Evolutionary conservation across 164 flowering plant genomes (phyloP).

Genomic region (Vitis rupestris): DNA sequence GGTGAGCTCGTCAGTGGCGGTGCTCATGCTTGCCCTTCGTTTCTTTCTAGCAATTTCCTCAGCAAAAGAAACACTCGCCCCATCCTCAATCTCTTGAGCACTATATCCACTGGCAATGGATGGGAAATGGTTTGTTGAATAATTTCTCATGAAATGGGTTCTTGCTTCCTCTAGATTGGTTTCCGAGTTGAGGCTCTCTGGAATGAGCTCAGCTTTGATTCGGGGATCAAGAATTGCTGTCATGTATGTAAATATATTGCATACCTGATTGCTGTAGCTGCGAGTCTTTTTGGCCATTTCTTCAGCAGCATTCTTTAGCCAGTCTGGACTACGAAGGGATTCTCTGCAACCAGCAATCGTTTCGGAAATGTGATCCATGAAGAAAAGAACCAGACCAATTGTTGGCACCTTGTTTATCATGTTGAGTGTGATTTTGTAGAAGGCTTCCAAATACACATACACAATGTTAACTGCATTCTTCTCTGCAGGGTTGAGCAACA

Average conservation of each 20-base stretch:
- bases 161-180: slow-evolving; percentile 75
- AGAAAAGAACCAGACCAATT: slow-evolving; percentile 80
- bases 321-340: slow-evolving; percentile 67
- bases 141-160: slow-evolving; percentile 69
- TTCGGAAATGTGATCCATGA: slow-evolving; percentile 93
- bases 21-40: slow-evolving; percentile 68
- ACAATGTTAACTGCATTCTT: slow-evolving; percentile 56
- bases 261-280: slow-evolving; percentile 64
- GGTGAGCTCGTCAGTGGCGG: slow-evolving; percentile 74
- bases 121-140: slow-evolving; percentile 62
- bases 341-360: slow-evolving; percentile 66
- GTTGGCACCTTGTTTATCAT: slow-evolving; percentile 75
- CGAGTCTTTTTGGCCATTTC: slow-evolving; percentile 73
- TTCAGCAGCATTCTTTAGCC: slow-evolving; percentile 77
- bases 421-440: slow-evolving; percentile 79
- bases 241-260: slow-evolving; percentile 78
- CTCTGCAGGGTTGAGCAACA: slow-evolving; percentile 60
- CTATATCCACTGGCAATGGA: slow-evolving; percentile 44
- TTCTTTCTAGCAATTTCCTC: slow-evolving; percentile 95
- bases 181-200: slow-evolving; percentile 69
- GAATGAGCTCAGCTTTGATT: slow-evolving; percentile 80
- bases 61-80: slow-evolving; percentile 75
- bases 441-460: slow-evolving; percentile 73
- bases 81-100: slow-evolving; percentile 62
- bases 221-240: slow-evolving; percentile 95